Conservation (phyloP, 225 moss, liverwort and hornwort genomes). For the Thuidium tamariscinum region DNA sequence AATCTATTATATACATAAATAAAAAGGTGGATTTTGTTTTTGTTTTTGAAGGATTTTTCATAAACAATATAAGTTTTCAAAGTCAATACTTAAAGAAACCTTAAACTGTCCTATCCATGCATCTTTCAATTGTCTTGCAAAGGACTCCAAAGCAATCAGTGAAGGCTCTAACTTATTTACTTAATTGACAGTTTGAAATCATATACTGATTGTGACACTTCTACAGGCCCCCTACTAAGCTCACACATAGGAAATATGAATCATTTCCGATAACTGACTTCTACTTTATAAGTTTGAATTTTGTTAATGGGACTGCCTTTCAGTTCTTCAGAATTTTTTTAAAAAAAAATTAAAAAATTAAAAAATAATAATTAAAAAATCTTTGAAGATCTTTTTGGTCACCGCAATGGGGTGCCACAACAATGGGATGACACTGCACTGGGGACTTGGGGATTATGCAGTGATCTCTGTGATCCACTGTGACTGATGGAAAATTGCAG, state of each 20-base stretch:
- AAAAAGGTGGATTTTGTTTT: too few relatives aligned
- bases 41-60: fast-evolving
- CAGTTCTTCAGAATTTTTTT: not conserved
- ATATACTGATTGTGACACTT: not conserved
- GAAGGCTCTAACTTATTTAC: too few relatives aligned
- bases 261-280: not conserved
- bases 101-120: not conserved
- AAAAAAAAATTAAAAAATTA: too few relatives aligned
- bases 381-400: not conserved
- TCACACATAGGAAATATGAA: not conserved
- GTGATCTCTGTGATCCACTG: too few relatives aligned
- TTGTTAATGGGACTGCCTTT: too few relatives aligned
- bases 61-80: not conserved
- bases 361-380: too few relatives aligned
- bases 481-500: not conserved
- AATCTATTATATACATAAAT: too few relatives aligned
- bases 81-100: not conserved
- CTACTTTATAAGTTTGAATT: not conserved
- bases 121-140: not conserved
- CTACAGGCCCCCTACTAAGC: too few relatives aligned
- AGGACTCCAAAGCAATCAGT: fast-evolving
- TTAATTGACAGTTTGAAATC: not conserved
- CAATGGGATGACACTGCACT: not conserved
- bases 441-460: not conserved
- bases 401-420: not conserved